These are phyloP conservation scores for Sclerotinia borealis DNA, from an alignment of 2,329 filamentous ascomycete species.

Conservation along the genomic window DNA sequence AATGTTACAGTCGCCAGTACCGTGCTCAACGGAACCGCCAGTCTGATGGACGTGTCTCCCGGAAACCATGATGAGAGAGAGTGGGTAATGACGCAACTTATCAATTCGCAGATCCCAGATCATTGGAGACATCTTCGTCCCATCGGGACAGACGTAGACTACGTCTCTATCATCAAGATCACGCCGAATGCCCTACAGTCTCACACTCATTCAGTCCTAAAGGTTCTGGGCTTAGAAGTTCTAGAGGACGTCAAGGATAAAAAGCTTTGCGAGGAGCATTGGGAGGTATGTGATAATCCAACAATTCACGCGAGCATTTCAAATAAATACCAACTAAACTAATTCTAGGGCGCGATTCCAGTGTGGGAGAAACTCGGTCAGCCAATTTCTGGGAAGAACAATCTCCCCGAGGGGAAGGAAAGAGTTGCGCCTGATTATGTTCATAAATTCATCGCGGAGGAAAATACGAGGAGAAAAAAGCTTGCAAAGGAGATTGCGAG, in stretches of 20 bases:
- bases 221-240: neutral
- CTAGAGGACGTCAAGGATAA: neutral
- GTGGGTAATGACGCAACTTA: neutral
- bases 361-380: neutral
- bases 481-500: neutral
- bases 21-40: neutral
- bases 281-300: no score
- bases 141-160: neutral
- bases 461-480: neutral
- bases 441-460: neutral
- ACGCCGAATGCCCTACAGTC: neutral
- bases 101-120: neutral
- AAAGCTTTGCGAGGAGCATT: neutral
- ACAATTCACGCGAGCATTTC: no score
- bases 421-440: neutral
- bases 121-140: neutral
- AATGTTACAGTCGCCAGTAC: neutral
- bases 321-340: no score
- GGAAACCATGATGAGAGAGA: neutral
- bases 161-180: neutral
- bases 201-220: neutral
- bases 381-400: neutral
- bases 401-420: neutral
- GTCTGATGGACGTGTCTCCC: neutral
- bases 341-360: neutral